Conservation (phyloP, 2,329 filamentous ascomycete genomes). For the Aspergillus persii region DNA sequence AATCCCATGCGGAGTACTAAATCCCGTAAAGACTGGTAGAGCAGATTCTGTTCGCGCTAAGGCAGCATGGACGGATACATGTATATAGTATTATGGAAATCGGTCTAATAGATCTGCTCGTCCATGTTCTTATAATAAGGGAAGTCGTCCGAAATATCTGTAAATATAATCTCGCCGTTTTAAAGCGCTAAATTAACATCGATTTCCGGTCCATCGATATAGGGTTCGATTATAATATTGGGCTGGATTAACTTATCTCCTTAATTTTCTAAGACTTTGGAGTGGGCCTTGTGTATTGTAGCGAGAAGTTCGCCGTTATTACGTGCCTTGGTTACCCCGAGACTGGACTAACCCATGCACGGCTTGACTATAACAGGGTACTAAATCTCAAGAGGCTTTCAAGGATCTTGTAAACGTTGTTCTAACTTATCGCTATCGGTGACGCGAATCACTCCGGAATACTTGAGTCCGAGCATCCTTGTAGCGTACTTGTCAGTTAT, state of each 20-base stretch:
- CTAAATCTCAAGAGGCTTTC: background rate
- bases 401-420: too few relatives aligned
- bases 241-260: background rate
- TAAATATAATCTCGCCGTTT: background rate
- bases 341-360: background rate
- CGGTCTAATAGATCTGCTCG: background rate
- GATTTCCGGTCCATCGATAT: background rate
- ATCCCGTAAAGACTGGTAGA: too few relatives aligned
- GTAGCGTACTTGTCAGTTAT: background rate
- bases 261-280: too few relatives aligned
- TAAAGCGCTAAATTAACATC: background rate
- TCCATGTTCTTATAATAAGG: background rate
- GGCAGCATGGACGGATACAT: too few relatives aligned
- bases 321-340: background rate
- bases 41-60: too few relatives aligned
- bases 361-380: background rate
- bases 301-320: background rate
- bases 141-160: background rate
- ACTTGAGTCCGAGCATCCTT: background rate
- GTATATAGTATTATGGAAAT: background rate
- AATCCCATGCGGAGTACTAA: too few relatives aligned
- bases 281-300: background rate
- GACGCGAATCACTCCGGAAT: background rate
- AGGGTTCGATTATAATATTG: background rate
- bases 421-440: too few relatives aligned